Evolutionary conservation across 2,329 filamentous ascomycete species (phyloP).

Genomic region (Hirsutella thompsonii): DNA sequence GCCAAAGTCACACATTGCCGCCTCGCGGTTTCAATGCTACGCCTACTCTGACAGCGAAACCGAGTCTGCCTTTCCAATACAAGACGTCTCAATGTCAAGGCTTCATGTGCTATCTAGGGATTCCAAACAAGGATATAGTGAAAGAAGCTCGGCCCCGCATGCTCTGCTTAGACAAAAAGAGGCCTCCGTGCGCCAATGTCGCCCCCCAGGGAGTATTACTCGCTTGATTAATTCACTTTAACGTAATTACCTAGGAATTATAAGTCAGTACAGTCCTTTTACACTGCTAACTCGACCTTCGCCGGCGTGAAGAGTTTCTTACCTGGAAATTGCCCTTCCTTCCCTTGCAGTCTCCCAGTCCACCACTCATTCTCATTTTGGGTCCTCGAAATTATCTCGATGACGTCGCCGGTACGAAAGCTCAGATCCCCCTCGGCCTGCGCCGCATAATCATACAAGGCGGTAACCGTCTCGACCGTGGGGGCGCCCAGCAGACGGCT

Average conservation of each 20-base stretch:
- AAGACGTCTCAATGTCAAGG: too few species aligned
- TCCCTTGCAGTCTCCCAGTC: constrained; percentile 68
- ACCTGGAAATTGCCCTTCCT: constrained; percentile 92
- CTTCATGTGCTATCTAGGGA: too few species aligned
- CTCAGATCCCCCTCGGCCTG: constrained; percentile 90
- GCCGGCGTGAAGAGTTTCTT: constrained; percentile 7
- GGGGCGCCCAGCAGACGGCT: constrained; percentile 54
- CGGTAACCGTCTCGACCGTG: constrained; percentile 66
- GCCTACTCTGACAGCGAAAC: too few species aligned
- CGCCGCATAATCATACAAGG: constrained; percentile 91
- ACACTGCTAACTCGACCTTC: not conserved
- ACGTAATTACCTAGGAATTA: not conserved
- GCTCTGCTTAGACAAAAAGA: too few species aligned
- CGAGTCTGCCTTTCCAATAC: too few species aligned
- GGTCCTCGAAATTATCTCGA: constrained; percentile 78
- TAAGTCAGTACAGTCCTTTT: not conserved
- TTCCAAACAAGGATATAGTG: too few species aligned
- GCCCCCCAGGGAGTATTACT: not conserved
- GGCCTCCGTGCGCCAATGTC: not conserved
- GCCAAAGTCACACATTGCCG: too few species aligned
- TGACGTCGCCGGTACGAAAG: constrained; percentile 76
- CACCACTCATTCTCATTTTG: constrained; percentile 96
- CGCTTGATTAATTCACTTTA: not conserved
- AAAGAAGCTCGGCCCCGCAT: too few species aligned
- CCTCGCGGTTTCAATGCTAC: too few species aligned